Base-by-base conservation (phyloP, 768 basidiomycete genomes). In the Macrolepiota fuliginosa region DNA sequence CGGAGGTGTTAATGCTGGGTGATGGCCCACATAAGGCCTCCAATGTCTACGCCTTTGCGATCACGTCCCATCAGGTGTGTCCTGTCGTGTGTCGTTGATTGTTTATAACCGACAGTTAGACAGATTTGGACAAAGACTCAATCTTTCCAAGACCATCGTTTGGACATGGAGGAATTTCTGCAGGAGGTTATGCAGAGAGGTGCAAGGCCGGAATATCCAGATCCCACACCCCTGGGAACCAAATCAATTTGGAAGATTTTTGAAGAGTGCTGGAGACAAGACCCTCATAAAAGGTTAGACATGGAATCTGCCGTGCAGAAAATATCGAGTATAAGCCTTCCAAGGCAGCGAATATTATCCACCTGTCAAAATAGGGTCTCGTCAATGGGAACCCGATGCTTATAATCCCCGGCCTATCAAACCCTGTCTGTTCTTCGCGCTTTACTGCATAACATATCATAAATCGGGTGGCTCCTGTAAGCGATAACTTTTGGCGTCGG, bases 41-140 rank as follows among this genome's bases (percentile, higher is more conserved):
- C 37, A 57, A 63, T 47, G 58, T 67, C 5, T 69, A 67, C 32
- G 65, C 60, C 5, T 69, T 66, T 46, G 60, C 57, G 4, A 54
- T 67, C 47, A 25, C 63, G n/a, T 56, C 53, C 15, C 27, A 62
- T n/a, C 17, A 46, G 3, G 45, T 46, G 22, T 3, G 46, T 19
- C 10, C 5, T 47, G 5, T 24, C 22, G n/a, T n/a, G 22, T 19
- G n/a, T n/a, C 10, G 22, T 6, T 10, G 3, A 47, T 10, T 47
- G n/a, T 47, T 24, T 10, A n/a, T 47, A 1, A n/a, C 22, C 11
- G 22, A 40, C 12, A 6, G n/a, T 47, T 12, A n/a, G 15, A 11
- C 0, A 47, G 46, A 47, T 47, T n/a, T 47, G 46, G 46, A 47
- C 22, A 10, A 19, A 19, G 46, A 4, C 22, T 3, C 46, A 47